phyloP scores from a whole-genome alignment of 139 green algal genomes.

The Chlamydomonas schloesseri region DNA sequence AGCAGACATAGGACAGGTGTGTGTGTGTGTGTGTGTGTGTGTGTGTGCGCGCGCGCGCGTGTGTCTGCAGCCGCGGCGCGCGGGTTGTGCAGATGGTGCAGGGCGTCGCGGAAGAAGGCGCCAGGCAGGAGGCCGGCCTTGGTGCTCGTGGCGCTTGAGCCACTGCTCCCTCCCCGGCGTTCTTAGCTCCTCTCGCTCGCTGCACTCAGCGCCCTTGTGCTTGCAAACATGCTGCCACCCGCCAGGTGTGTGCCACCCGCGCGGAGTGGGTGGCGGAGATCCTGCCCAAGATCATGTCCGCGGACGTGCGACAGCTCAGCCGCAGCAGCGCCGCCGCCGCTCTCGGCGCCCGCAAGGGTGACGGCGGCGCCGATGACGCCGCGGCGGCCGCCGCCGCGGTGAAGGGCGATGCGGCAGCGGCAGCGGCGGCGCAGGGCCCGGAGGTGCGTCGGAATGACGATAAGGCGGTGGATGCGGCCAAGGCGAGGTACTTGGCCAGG shows the following conservation, averaged over 20 bases:
- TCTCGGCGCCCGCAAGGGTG: neutral
- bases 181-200: too few species aligned
- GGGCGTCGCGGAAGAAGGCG: too few species aligned
- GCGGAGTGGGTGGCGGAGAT: slow-evolving; percentile 78
- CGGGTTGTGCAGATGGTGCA: too few species aligned
- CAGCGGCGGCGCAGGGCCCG: neutral
- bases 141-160: too few species aligned
- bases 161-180: too few species aligned
- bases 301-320: slow-evolving; percentile 84
- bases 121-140: too few species aligned
- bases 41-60: too few species aligned
- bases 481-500: slow-evolving; percentile 73
- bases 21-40: too few species aligned
- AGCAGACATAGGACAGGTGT: too few species aligned
- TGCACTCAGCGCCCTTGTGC: too few species aligned
- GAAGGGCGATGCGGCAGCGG: neutral
- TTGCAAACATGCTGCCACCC: too few species aligned
- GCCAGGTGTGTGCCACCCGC: slow-evolving; percentile 85
- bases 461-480: slow-evolving; percentile 74
- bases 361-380: slow-evolving; percentile 17
- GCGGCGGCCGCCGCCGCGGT: neutral
- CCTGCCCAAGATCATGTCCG: slow-evolving; percentile 74
- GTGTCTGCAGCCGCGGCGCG: too few species aligned
- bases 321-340: slow-evolving; percentile 43
- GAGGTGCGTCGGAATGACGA: slow-evolving; percentile 64